Evolutionary conservation across 352 stramenopile species (phyloP), one percentile per base, ranked within the genome.

Genomic region (Globisporangium paroecandrum): DNA sequence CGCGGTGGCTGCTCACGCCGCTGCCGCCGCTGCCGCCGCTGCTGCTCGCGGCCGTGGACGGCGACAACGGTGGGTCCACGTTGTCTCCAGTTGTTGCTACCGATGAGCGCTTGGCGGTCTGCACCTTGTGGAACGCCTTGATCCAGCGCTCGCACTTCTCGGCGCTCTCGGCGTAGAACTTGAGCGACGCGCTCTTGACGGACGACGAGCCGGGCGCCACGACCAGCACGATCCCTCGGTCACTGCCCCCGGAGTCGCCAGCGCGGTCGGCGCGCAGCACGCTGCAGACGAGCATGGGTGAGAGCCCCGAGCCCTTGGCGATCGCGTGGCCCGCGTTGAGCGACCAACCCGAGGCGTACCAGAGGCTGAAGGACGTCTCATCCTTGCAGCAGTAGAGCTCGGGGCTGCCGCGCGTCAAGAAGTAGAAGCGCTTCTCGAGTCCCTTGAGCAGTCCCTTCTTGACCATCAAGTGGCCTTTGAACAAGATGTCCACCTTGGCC

Each of bases 361-460:
- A 93, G 32, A 86, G 66, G 32, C 73, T 79, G 68, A 93, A 93
- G 24, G 73, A 77, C 56, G 72, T 78, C 69, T 93, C 79, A 64
- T 91, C 81, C 69, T 83, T 85, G 72, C 80, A 90, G 25, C 68
- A 73, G 68, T 79, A 93, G 12, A 93, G 64, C 32, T 89, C 78
- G 1, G 82, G 49, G 29, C 43, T 72, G 18, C 62, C 38, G 2
- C 65, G 64, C 43, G 69, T 69, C 6, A 91, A 58, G 58, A 93
- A 93, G 64, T 89, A 93, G 64, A 77, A 93, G 62, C 80, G 77
- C 66, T 87, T 88, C 65, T 90, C 82, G 54, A 78, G 68, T 36
- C 76, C 73, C 57, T 90, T 89, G 61, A 92, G 78, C 64, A 90
- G 64, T 0, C 71, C 68, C 49, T 78, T 73, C 56, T 78, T 78